phyloP scores from a whole-genome alignment of 345 rosid genomes.

The Eutrema japonicum region DNA sequence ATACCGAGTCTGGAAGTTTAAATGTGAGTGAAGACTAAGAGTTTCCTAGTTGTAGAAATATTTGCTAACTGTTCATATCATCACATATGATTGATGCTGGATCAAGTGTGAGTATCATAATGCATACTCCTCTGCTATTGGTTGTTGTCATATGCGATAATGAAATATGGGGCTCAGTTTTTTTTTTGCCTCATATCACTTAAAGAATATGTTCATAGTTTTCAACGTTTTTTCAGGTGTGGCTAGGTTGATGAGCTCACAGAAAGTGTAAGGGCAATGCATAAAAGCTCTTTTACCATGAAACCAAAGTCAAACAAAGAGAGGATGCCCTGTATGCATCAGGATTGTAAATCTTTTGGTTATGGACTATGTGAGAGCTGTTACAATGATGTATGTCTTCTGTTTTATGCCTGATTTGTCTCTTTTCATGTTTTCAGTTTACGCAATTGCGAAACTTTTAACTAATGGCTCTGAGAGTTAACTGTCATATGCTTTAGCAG shows the following conservation, averaged over 20 bases:
- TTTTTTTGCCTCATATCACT: constrained; percentile 8
- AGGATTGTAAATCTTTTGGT: constrained; percentile 52
- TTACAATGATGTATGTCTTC: constrained; percentile 59
- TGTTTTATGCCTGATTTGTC: constrained; percentile 18
- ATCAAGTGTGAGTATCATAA: not conserved
- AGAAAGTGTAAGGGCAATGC: constrained; percentile 58
- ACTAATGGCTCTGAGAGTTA: constrained; percentile 26
- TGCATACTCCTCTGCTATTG: not conserved
- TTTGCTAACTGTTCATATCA: constrained; percentile 4
- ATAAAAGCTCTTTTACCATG: constrained; percentile 41
- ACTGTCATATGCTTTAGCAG: constrained; percentile 47
- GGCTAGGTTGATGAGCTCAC: constrained; percentile 73
- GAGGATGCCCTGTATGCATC: constrained; percentile 70
- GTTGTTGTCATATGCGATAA: not conserved
- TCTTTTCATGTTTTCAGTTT: not conserved
- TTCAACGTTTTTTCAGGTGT: not conserved
- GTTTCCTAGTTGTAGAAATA: constrained; percentile 8
- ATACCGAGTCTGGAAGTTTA: constrained; percentile 80
- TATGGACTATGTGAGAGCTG: constrained; percentile 78
- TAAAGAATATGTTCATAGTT: not conserved
- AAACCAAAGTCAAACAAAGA: constrained; percentile 41
- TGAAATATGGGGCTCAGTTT: not conserved
- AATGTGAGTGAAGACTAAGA: constrained; percentile 57
- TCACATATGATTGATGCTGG: not conserved
- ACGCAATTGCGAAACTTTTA: not conserved